Evolutionary conservation across 129 eudicot genomes (phyloP).

Genomic region (Lactuca sativa): DNA sequence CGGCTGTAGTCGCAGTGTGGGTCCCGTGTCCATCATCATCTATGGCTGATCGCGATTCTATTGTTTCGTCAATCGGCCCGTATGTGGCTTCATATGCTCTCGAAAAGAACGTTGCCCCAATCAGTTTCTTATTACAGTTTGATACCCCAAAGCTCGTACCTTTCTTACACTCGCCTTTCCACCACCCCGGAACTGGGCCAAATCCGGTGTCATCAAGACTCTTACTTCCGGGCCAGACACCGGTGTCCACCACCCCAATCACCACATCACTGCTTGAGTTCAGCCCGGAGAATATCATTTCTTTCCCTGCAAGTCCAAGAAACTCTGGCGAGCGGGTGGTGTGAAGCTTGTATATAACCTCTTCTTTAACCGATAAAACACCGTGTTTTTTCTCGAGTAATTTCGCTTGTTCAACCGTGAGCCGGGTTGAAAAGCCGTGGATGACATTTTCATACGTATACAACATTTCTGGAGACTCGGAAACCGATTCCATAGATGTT

Average conservation of each 20-base stretch:
- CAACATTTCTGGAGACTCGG: constrained; percentile 46
- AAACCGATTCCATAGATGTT: constrained; percentile 49
- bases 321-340: constrained; percentile 71
- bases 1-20: constrained; percentile 76
- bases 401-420: constrained; percentile 50
- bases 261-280: constrained; percentile 45
- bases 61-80: constrained; percentile 56
- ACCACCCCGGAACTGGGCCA: constrained; percentile 55
- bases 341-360: constrained; percentile 51
- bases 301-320: constrained; percentile 46
- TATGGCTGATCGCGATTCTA: constrained; percentile 60
- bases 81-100: constrained; percentile 58
- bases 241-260: constrained; percentile 74
- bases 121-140: constrained; percentile 33
- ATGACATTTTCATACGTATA: constrained; percentile 58
- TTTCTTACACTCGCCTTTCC: constrained; percentile 67
- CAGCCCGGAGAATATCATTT: constrained; percentile 29
- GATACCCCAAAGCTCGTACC: constrained; percentile 37
- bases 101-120: constrained; percentile 67
- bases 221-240: constrained; percentile 68
- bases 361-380: constrained; percentile 52
- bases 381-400: constrained; percentile 45
- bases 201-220: constrained; percentile 51
- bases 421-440: constrained; percentile 62
- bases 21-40: constrained; percentile 84